These are phyloP conservation scores for Jamesozyma spencerorum DNA, from an alignment of 805 yeast species.

Conservation along the genomic window DNA sequence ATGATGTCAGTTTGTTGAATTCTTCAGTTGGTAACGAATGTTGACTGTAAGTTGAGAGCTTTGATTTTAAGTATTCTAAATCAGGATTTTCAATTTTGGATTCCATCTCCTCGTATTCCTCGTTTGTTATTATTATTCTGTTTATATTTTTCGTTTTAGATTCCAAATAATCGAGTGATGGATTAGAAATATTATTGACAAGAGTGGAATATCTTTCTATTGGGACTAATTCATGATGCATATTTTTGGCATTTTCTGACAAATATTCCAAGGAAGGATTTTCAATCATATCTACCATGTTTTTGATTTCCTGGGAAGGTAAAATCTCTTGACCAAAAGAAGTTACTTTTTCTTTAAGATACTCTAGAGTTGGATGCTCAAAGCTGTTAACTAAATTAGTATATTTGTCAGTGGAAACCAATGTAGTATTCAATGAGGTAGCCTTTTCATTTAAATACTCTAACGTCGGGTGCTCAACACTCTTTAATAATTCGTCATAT, in stretches of 20 bases:
- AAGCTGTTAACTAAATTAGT: constrained; percentile 5
- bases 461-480: constrained; percentile 18
- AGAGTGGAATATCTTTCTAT: constrained; percentile 9
- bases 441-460: constrained; percentile 6
- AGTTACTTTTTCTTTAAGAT: constrained; percentile 16
- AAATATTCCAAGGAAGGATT: constrained; percentile 13
- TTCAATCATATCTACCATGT: constrained; percentile 2
- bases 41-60: constrained; percentile 1
- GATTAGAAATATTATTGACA: constrained; percentile 2
- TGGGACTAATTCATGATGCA: constrained; percentile 15
- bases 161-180: constrained; percentile 5
- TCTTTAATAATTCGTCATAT: constrained; percentile 10
- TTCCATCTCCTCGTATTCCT: constrained; percentile 4
- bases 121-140: neutral
- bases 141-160: constrained; percentile 4
- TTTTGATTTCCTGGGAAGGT: constrained; percentile 7
- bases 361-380: constrained; percentile 19
- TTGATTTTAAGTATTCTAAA: constrained; percentile 6
- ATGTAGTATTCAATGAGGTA: neutral
- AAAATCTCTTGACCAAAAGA: constrained; percentile 18
- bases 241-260: constrained; percentile 5
- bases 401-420: neutral
- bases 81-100: constrained; percentile 3
- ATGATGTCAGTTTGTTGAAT: constrained; percentile 3
- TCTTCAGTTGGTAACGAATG: constrained; percentile 2